phyloP scores from a whole-genome alignment of 2,329 filamentous ascomycete species.

The Fusarium algeriense region DNA sequence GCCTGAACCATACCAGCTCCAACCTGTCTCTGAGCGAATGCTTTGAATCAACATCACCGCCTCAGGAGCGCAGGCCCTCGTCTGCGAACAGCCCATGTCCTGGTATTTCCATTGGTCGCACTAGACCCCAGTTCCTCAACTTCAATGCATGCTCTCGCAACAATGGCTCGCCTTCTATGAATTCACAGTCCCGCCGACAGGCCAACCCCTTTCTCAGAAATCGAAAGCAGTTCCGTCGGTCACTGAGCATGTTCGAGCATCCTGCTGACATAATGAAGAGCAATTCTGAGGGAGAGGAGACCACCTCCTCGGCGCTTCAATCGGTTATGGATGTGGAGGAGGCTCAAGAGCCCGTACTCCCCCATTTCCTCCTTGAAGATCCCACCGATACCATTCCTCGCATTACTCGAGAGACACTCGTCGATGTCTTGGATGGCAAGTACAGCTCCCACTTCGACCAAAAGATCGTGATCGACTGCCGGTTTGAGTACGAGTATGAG shows the following conservation, averaged over 20 bases:
- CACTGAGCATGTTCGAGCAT: conserved; percentile 97
- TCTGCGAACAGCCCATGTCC: conserved; percentile 71
- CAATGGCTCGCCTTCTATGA: conserved; percentile 78
- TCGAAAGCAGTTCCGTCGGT: conserved; percentile 89
- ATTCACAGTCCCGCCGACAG: conserved; percentile 76
- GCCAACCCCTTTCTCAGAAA: conserved; percentile 80
- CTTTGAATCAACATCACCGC: conserved; percentile 80
- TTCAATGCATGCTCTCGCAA: conserved; percentile 67
- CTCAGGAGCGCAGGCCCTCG: conserved; percentile 73
- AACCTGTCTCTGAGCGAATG: conserved; percentile 80
- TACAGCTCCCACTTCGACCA: conserved; percentile 82
- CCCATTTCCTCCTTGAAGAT: conserved; percentile 85
- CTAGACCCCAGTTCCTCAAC: conserved; percentile 74
- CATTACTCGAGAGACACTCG: conserved; percentile 83
- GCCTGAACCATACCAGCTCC: conserved; percentile 47
- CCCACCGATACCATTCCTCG: conserved; percentile 88
- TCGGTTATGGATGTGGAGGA: conserved; percentile 89
- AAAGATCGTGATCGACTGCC: conserved; percentile 92
- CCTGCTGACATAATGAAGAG: conserved; percentile 88
- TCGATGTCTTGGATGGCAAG: conserved; percentile 88
- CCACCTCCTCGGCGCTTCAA: conserved; percentile 64
- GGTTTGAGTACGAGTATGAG: conserved; percentile 98
- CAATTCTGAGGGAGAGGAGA: conserved; percentile 70
- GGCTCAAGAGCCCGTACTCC: conserved; percentile 77
- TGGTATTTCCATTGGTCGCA: conserved; percentile 68